Percentiles rank a stretch among this genome's conserved stretches.
phyloP scores from a whole-genome alignment of 345 rosid species.

The Anastatica hierochuntica region DNA sequence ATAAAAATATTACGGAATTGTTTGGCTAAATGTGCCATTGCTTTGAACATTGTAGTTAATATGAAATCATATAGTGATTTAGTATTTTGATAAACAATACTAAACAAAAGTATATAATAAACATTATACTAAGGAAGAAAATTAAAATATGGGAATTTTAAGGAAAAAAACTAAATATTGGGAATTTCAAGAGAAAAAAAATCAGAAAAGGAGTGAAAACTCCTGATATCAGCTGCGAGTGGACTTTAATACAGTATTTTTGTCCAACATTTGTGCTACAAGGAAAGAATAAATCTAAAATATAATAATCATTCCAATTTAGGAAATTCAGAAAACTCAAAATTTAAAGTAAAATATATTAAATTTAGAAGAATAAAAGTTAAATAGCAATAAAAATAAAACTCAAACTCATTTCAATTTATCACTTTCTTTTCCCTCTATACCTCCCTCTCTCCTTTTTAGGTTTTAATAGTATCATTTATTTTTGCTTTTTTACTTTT shows the following conservation, averaged over 20 bases:
- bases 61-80: no score
- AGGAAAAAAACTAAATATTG: conserved; percentile 1
- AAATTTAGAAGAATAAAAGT: not conserved
- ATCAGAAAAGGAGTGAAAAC: conserved; percentile 17
- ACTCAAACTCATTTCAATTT: conserved; percentile 10
- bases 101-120: no score
- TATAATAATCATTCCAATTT: conserved; percentile 1
- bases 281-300: conserved; percentile 16
- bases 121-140: no score
- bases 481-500: conserved; percentile 4
- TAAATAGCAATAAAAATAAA: conserved; percentile 7
- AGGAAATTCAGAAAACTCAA: not conserved
- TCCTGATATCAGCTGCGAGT: conserved; percentile 20
- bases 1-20: no score
- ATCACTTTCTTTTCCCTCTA: conserved; percentile 10
- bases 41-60: no score
- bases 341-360: no score
- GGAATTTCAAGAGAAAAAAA: conserved; percentile 23
- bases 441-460: conserved; percentile 6
- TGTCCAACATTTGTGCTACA: conserved; percentile 26
- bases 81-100: no score
- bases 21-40: no score
- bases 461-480: conserved; percentile 6
- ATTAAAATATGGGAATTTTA: no score
- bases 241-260: conserved; percentile 18